Conservation (phyloP, 345 rosid species). For the Pistacia vera region DNA sequence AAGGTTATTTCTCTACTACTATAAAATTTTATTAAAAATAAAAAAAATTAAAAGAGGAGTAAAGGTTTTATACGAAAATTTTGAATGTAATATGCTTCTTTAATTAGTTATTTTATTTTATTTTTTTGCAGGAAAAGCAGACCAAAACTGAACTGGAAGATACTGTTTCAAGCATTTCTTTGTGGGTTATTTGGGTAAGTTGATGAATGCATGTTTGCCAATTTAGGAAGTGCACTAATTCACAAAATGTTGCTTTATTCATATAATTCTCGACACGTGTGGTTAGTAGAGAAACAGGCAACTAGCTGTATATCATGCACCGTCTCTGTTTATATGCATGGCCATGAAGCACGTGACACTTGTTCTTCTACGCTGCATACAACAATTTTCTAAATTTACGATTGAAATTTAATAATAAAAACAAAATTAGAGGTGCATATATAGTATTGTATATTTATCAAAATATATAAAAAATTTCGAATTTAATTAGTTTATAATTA, state of each 20-base stretch:
- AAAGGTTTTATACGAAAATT: too few species aligned
- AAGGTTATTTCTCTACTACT: too few species aligned
- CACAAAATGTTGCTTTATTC: not conserved
- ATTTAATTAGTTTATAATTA: not conserved
- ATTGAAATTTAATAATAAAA: too few species aligned
- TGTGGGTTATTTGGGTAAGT: conserved; percentile 55
- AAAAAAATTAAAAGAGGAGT: not conserved
- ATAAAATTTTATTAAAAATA: not conserved
- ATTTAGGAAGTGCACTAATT: not conserved
- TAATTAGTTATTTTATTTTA: too few species aligned
- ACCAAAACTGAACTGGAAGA: conserved; percentile 51
- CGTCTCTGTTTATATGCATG: too few species aligned
- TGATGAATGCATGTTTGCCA: too few species aligned
- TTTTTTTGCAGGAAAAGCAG: conserved; percentile 37
- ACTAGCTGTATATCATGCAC: not conserved
- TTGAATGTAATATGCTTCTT: not conserved
- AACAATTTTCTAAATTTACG: too few species aligned
- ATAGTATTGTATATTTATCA: too few species aligned
- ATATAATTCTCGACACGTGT: not conserved
- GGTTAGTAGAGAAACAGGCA: not conserved
- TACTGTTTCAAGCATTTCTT: conserved; percentile 46
- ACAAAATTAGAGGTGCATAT: too few species aligned
- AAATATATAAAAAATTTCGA: not conserved
- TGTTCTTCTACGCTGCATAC: too few species aligned
- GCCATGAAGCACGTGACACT: too few species aligned